Base-by-base conservation (phyloP, 2,329 filamentous ascomycete genomes). In the Neofusicoccum parvum region DNA sequence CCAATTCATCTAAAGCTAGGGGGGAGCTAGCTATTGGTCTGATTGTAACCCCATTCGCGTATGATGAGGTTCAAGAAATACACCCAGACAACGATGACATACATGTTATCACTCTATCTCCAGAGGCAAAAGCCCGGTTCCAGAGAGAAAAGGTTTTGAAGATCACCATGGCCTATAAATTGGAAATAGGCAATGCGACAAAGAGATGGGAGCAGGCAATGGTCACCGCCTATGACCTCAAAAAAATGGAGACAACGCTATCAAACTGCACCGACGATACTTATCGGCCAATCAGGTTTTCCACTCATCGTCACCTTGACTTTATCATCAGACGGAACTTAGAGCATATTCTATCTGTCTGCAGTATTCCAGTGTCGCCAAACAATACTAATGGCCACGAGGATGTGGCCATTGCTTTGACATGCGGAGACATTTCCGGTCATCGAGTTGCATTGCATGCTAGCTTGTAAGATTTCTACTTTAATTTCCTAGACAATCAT, bases 341-440 rank as follows among this genome's bases (percentile, higher is more conserved):
- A 9, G 62, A 67, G n/a, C n/a, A n/a, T n/a, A n/a, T n/a, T n/a
- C n/a, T n/a, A n/a, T n/a, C n/a, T n/a, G n/a, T n/a, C n/a, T 69
- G 67, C 34, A 46, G 60, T 32, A 65, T 69, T 23, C 64, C 54
- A 32, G 20, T 66, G 15, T 5, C 11, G 3, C 9, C 23, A 50
- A 3, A 0, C 27, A 1, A 0, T 7, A 14, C 15, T 20, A 11
- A 2, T 7, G 20, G 20, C 0, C 6, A 17, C 0, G 10, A 5
- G 23, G n/a, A 23, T 3, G 5, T 12, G 3, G n/a, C n/a, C 3
- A 53, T 67, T 34, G 67, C 59, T 5, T 34, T 69, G 14, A 69
- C 68, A 2, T 69, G 66, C 37, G 68, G 68, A 32, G 68, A 69
- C 12, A 63, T 68, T 1, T 66, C 68, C 34, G 68, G 66, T 5